A percentile compares a stretch with the other conserved stretches of the same genome.
Evolutionary conservation across 1,284 basidiomycete genomes (phyloP).

Genomic region (Veloporphyrellus conicus): DNA sequence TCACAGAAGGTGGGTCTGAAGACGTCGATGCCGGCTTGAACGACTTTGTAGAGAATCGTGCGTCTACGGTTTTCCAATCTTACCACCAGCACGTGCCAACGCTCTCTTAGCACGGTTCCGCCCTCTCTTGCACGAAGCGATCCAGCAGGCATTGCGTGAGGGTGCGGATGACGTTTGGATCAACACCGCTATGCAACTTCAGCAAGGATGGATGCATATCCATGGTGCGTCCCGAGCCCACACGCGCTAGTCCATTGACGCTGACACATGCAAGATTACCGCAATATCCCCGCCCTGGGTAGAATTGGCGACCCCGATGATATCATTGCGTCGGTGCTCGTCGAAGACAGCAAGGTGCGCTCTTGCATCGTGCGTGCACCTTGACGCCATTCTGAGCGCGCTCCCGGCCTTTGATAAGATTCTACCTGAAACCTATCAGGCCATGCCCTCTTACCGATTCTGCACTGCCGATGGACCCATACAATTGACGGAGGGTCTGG

Average conservation of each 20-base stretch:
- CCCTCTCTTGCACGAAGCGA: conserved; percentile 53
- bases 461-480: conserved; percentile 67
- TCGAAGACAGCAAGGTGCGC: conserved; percentile 62
- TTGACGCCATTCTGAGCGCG: not conserved
- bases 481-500: conserved; percentile 60
- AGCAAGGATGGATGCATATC: conserved; percentile 79
- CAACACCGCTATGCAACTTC: conserved; percentile 59
- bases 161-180: conserved; percentile 61
- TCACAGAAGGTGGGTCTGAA: conserved; percentile 22
- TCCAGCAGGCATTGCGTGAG: conserved; percentile 51
- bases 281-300: conserved; percentile 66
- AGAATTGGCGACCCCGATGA: conserved; percentile 77
- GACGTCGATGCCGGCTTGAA: conserved; percentile 52
- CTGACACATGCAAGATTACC: conserved; percentile 46
- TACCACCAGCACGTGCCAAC: not conserved
- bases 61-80: conserved; percentile 20
- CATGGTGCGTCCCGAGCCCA: conserved; percentile 47
- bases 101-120: conserved; percentile 52
- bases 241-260: not conserved
- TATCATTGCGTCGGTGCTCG: conserved; percentile 70
- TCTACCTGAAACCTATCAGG: conserved; percentile 63
- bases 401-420: conserved; percentile 42
- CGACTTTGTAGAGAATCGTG: conserved; percentile 68
- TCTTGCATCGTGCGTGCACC: not conserved
- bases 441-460: conserved; percentile 76